phyloP scores from a whole-genome alignment of 306 rosid genomes.

The Leucaena leucocephala region DNA sequence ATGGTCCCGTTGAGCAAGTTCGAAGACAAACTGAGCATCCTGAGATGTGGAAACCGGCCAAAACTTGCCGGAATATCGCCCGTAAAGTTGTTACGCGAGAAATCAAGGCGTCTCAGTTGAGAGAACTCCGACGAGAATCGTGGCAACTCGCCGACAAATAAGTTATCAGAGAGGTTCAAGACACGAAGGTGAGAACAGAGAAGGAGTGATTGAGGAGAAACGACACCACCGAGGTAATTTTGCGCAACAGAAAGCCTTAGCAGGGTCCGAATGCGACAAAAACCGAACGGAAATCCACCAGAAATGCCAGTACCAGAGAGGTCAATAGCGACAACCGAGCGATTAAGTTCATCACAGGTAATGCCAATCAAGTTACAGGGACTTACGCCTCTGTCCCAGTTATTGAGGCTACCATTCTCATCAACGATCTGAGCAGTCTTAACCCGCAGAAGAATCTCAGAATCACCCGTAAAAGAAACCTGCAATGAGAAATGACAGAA shows the following conservation, averaged over 20 bases:
- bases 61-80: constrained; percentile 70
- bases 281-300: constrained; percentile 65
- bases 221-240: constrained; percentile 47
- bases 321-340: constrained; percentile 53
- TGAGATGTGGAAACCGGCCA: constrained; percentile 48
- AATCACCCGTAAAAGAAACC: constrained; percentile 41
- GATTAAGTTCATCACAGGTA: constrained; percentile 49
- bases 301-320: constrained; percentile 39
- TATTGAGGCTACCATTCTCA: constrained; percentile 47
- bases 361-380: constrained; percentile 82
- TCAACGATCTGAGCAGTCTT: constrained; percentile 59
- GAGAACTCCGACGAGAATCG: constrained; percentile 49
- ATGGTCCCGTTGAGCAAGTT: constrained; percentile 65
- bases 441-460: constrained; percentile 56
- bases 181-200: constrained; percentile 61
- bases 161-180: constrained; percentile 59
- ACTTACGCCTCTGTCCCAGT: constrained; percentile 45
- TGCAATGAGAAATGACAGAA: constrained; percentile 3
- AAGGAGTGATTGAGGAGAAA: constrained; percentile 48
- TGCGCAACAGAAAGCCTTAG: constrained; percentile 45
- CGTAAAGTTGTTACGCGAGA: constrained; percentile 66
- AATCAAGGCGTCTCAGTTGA: constrained; percentile 49
- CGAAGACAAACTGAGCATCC: constrained; percentile 34
- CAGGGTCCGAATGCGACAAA: constrained; percentile 70
- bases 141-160: constrained; percentile 62